Conservation (phyloP, 805 yeast genomes). For the Henningerozyma blattae region DNA sequence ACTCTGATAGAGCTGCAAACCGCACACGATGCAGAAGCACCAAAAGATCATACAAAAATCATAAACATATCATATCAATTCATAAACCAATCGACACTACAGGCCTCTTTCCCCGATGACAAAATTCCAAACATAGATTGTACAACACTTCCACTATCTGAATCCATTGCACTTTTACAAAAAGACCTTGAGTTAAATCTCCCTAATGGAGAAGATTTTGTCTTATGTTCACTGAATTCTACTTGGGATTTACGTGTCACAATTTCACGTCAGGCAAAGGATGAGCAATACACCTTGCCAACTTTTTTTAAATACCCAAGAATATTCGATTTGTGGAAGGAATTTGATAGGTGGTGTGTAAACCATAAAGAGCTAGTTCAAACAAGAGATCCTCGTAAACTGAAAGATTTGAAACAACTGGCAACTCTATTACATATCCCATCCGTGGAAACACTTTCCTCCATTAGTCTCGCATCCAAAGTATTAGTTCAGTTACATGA, state of each 20-base stretch:
- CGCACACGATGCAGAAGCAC: constrained; percentile 13
- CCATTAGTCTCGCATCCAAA: constrained; percentile 7
- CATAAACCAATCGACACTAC: constrained; percentile 41
- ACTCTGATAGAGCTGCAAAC: constrained; percentile 12
- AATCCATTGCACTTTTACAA: constrained; percentile 49
- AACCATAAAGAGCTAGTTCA: constrained; percentile 35
- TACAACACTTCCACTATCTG: constrained; percentile 37
- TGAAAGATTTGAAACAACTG: constrained; percentile 8
- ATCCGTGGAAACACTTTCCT: too few species aligned
- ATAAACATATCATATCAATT: constrained; percentile 58
- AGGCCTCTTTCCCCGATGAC: constrained; percentile 31
- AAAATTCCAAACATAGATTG: constrained; percentile 40
- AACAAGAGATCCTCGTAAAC: background rate
- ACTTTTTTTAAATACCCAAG: constrained; percentile 63
- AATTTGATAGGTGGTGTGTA: constrained; percentile 60
- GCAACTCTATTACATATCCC: constrained; percentile 13
- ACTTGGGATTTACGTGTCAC: constrained; percentile 68
- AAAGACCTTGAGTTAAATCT: constrained; percentile 25
- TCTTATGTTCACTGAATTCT: constrained; percentile 51
- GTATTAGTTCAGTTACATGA: constrained; percentile 20
- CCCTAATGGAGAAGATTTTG: constrained; percentile 35
- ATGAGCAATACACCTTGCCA: constrained; percentile 60
- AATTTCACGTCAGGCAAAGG: constrained; percentile 71
- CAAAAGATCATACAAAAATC: constrained; percentile 56
- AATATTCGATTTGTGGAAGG: constrained; percentile 64